These are phyloP conservation scores for Chalara sp. DNA, from an alignment of 2,329 filamentous ascomycete genomes.

Conservation along the genomic window DNA sequence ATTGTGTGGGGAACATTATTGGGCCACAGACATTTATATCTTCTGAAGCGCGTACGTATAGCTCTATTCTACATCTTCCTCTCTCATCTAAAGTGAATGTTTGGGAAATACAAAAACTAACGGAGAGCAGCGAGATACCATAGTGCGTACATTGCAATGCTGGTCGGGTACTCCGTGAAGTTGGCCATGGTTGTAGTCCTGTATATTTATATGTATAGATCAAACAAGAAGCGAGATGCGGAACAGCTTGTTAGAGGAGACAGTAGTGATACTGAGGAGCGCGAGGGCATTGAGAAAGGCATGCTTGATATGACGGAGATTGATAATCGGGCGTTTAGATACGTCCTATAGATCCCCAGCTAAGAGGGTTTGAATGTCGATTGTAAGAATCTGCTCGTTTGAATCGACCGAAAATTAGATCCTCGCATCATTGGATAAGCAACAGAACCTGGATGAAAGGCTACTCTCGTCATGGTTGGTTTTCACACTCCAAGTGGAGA, in stretches of 20 bases:
- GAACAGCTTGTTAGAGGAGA: conserved; percentile 27
- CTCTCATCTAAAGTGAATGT: neutral
- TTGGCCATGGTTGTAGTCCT: conserved; percentile 40
- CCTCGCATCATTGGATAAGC: no score
- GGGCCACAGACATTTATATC: conserved; percentile 30
- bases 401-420: no score
- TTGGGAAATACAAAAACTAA: neutral
- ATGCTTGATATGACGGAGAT: conserved; percentile 51
- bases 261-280: conserved; percentile 36
- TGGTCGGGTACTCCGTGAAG: conserved; percentile 49
- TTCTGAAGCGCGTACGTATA: conserved; percentile 20
- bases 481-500: no score
- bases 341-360: conserved; percentile 30
- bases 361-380: no score
- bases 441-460: no score
- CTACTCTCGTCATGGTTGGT: no score
- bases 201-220: conserved; percentile 47
- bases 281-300: conserved; percentile 43
- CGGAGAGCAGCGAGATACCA: conserved; percentile 25
- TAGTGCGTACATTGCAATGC: conserved; percentile 34
- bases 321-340: conserved; percentile 47
- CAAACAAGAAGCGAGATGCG: conserved; percentile 46
- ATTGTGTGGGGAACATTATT: conserved; percentile 48
- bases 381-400: no score
- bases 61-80: neutral